These are phyloP conservation scores for Schizopora paradoxa DNA, from an alignment of 1,284 basidiomycete species.

Conservation along the genomic window DNA sequence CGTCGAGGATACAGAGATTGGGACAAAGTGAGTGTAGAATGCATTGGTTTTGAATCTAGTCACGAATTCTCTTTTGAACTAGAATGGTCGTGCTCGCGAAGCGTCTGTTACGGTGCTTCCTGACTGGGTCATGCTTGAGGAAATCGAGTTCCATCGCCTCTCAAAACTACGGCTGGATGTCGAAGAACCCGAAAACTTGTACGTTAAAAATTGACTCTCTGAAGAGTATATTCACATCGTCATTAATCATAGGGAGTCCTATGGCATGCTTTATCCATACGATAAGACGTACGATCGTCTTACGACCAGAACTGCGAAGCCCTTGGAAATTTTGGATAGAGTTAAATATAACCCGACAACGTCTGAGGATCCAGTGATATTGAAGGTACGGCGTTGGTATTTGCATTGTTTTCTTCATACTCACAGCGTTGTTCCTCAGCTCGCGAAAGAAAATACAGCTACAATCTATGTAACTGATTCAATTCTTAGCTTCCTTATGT, in stretches of 20 bases:
- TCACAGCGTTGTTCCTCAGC: slow-evolving; percentile 37
- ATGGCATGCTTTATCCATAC: slow-evolving; percentile 90
- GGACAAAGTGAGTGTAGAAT: slow-evolving; percentile 68
- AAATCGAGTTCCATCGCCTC: slow-evolving; percentile 94
- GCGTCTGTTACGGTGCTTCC: slow-evolving; percentile 91
- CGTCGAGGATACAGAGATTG: slow-evolving; percentile 88
- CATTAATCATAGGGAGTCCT: slow-evolving; percentile 69
- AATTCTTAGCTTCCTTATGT: slow-evolving; percentile 96
- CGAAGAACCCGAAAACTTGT: slow-evolving; percentile 86
- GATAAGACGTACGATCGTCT: slow-evolving; percentile 96
- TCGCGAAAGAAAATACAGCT: slow-evolving; percentile 74
- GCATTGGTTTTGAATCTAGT: slow-evolving; percentile 4
- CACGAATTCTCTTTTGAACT: slow-evolving; percentile 3
- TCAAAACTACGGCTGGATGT: slow-evolving; percentile 91
- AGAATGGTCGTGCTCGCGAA: slow-evolving; percentile 89
- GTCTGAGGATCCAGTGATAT: slow-evolving; percentile 94
- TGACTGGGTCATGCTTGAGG: slow-evolving; percentile 92
- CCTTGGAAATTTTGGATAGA: slow-evolving; percentile 89
- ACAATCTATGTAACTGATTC: slow-evolving; percentile 93
- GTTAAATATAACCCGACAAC: slow-evolving; percentile 98
- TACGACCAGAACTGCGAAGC: slow-evolving; percentile 87
- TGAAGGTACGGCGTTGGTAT: slow-evolving; percentile 49
- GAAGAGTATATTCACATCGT: slow-evolving; percentile 13
- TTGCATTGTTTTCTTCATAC: slow-evolving; percentile 6
- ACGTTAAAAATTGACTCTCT: slow-evolving; percentile 29